Evolutionary conservation across 2,329 filamentous ascomycete genomes (phyloP), one percentile per base, ranked within the genome.

Genomic region (Xylariaceae sp.): DNA sequence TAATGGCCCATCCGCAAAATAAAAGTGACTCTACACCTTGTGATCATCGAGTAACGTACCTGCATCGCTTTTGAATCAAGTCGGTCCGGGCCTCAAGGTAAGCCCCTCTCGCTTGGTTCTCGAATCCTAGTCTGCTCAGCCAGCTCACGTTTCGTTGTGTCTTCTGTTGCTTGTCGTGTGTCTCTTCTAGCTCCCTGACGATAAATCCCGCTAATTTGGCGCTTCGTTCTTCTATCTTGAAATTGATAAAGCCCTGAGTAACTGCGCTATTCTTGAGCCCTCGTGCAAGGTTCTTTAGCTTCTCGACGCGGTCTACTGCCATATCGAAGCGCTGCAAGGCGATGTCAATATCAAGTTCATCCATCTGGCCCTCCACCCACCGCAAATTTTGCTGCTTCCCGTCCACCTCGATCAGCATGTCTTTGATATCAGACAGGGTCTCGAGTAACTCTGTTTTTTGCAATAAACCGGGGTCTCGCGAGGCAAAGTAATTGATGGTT

Each of bases 381-480:
- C 92, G 88, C 46, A 99, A 80, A 68, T 94, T 96, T 68, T 97
- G 90, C 70, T 96, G 91, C 66, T 95, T 95, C 47, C 94, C 94
- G 65, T 97, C 94, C 11, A 96, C 89, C 65, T 99, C 94, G 62
- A 99, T 91, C 53, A 96, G 81, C 74, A 96, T 87, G 69, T 95
- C 89, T 67, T 90, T 90, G 64, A 87, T 84, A 59, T 86, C 84
- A 1, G 89, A 90, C 7, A 91, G 73, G 6, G 83, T 87, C 67
- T 94, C 89, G 11, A 95, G 79, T 2, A 94, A 75, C 55, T 92
- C 88, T 0, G 87, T 84, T 70, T 91, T 91, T 66, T 89, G 87
- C 42, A 91, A 76, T 29, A 91, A 76, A 1, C 85, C 84, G 1
- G 88, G 85, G 59, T 94, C 89, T 59, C 89, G 81, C 4, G 86